A percentile compares a stretch with the other conserved stretches of the same genome.
Conservation (phyloP, 495 filamentous ascomycete genomes). For the Talaromyces thailandensis region DNA sequence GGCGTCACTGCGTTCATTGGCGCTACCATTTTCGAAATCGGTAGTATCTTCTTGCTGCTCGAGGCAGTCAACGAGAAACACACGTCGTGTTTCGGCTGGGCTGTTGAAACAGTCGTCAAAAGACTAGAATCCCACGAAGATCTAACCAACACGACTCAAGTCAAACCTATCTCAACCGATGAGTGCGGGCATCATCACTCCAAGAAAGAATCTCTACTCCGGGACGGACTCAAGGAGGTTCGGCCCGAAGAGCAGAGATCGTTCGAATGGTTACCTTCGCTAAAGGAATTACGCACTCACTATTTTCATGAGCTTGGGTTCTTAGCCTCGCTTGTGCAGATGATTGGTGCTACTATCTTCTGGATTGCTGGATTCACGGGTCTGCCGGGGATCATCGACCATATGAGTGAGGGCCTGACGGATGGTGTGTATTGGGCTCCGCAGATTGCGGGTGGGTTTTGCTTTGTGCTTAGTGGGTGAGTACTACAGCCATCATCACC, state of each 20-base stretch:
- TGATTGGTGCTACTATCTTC: slow-evolving; percentile 52
- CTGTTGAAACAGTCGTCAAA: slow-evolving; percentile 42
- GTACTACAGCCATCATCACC: not conserved
- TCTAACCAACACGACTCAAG: slow-evolving; percentile 3
- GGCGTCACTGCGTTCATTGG: slow-evolving; percentile 62
- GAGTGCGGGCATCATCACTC: slow-evolving; percentile 48
- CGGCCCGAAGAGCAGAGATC: slow-evolving; percentile 10
- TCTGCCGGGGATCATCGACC: slow-evolving; percentile 46
- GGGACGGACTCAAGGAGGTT: slow-evolving; percentile 8
- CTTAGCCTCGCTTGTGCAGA: slow-evolving; percentile 51
- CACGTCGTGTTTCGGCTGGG: slow-evolving; percentile 65
- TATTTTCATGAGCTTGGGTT: slow-evolving; percentile 64
- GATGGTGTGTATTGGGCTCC: slow-evolving; percentile 60
- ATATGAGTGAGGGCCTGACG: slow-evolving; percentile 33
- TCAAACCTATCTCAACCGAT: slow-evolving; percentile 19
- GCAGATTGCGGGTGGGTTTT: slow-evolving; percentile 56
- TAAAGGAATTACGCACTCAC: slow-evolving; percentile 47
- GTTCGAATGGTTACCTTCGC: slow-evolving; percentile 56
- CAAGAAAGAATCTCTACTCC: slow-evolving; percentile 39
- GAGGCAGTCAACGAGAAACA: slow-evolving; percentile 63
- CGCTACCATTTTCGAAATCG: slow-evolving; percentile 61
- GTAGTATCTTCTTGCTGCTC: slow-evolving; percentile 53
- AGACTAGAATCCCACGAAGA: slow-evolving; percentile 12
- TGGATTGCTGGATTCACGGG: slow-evolving; percentile 61
- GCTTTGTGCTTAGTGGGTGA: slow-evolving; percentile 48